phyloP scores from a whole-genome alignment of 2,329 filamentous ascomycete species.

The Corynespora cassiicola region DNA sequence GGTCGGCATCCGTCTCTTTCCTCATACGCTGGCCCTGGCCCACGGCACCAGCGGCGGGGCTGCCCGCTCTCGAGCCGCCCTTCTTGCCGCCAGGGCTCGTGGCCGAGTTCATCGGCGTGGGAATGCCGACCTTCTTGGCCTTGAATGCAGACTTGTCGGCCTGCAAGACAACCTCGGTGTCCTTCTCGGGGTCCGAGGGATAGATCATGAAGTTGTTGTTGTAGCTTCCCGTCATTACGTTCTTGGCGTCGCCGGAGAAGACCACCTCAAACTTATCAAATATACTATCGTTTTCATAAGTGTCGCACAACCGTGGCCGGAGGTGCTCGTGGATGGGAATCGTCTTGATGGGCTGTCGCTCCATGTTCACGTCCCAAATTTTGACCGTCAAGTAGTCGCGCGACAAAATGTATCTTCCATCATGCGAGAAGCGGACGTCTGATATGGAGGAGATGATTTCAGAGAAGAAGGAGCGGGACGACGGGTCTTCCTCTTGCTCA shows the following conservation, averaged over 20 bases:
- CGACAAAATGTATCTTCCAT: slow-evolving; percentile 95
- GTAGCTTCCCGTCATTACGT: slow-evolving; percentile 99
- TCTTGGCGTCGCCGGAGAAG: slow-evolving; percentile 97
- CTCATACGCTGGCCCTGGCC: slow-evolving; percentile 93
- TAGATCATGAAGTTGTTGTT: slow-evolving; percentile 99
- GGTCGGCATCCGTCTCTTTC: slow-evolving; percentile 98
- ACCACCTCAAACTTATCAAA: slow-evolving; percentile 99
- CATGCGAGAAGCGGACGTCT: slow-evolving; percentile 95
- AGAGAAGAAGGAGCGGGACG: slow-evolving; percentile 97
- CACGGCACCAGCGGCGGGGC: slow-evolving; percentile 74
- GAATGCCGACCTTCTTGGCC: slow-evolving; percentile 98
- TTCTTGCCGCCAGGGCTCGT: slow-evolving; percentile 84
- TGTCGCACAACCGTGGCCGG: slow-evolving; percentile 91
- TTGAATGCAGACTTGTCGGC: slow-evolving; percentile 99
- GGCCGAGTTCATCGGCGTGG: slow-evolving; percentile 90
- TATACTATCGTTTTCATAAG: slow-evolving; percentile 99
- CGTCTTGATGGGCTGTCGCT: slow-evolving; percentile 94
- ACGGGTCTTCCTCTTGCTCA: slow-evolving; percentile 97
- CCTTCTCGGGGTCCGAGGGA: slow-evolving; percentile 92
- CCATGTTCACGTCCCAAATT: slow-evolving; percentile 99
- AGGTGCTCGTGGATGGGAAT: slow-evolving; percentile 99
- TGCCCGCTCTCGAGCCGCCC: slow-evolving; percentile 83
- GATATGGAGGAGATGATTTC: slow-evolving; percentile 99
- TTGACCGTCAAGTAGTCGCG: slow-evolving; percentile 98
- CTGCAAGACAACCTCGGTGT: slow-evolving; percentile 95